A percentile compares a stretch with the other conserved stretches of the same genome.
phyloP scores from a whole-genome alignment of 148 eudicot species.

The Vaccinium corymbosum region DNA sequence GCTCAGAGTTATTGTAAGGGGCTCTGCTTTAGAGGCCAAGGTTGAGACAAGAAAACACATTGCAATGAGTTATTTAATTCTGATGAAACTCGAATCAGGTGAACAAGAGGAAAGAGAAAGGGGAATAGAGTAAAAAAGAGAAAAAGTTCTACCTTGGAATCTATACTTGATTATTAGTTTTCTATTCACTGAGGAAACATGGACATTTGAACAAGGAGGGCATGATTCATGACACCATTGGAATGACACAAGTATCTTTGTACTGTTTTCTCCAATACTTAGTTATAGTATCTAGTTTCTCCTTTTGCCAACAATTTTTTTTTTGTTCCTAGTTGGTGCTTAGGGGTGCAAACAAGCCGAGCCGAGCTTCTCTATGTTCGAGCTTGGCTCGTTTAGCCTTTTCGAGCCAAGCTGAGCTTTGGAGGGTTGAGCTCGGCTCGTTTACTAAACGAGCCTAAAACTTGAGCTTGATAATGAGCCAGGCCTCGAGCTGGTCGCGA shows the following conservation, averaged over 20 bases:
- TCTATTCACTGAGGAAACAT: not conserved
- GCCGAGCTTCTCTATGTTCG: too few relatives aligned
- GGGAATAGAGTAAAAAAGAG: not conserved
- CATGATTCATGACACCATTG: not conserved
- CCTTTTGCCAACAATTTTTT: not conserved
- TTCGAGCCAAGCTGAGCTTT: too few relatives aligned
- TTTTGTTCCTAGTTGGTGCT: not conserved
- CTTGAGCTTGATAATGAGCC: too few relatives aligned
- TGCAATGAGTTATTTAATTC: slow-evolving; percentile 1
- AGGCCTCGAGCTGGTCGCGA: too few relatives aligned
- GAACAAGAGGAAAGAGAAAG: not conserved
- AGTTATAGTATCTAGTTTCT: not conserved
- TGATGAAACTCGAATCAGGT: slow-evolving; percentile 6
- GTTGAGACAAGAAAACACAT: not conserved
- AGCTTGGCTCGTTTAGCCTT: too few relatives aligned
- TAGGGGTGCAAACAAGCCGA: too few relatives aligned
- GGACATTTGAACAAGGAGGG: not conserved
- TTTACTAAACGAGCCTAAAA: too few relatives aligned
- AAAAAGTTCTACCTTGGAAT: not conserved
- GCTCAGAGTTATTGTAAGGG: not conserved
- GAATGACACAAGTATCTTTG: not conserved
- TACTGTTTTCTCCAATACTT: not conserved
- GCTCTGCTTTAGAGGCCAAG: not conserved
- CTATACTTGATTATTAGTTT: not conserved
- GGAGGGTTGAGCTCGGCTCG: too few relatives aligned